A percentile compares a stretch with the other conserved stretches of the same genome.
These are phyloP conservation scores for Phylloporus rhodoxanthus DNA, from an alignment of 768 basidiomycete genomes.

Conservation along the genomic window DNA sequence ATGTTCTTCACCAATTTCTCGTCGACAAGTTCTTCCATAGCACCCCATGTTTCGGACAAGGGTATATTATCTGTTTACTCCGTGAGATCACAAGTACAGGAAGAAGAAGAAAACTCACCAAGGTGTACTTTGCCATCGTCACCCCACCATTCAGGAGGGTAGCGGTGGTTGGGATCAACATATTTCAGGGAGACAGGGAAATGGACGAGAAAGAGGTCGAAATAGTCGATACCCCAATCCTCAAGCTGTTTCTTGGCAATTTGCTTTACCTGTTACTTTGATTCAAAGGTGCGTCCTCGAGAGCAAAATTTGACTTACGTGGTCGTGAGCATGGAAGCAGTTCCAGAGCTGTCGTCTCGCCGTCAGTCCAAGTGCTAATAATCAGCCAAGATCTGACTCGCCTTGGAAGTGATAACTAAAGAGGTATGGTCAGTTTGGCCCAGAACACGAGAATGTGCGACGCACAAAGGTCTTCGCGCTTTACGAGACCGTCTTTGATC, in stretches of 20 bases:
- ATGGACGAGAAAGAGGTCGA: conserved; percentile 77
- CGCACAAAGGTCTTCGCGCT: conserved; percentile 82
- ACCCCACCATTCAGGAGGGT: conserved; percentile 79
- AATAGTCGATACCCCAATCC: conserved; percentile 82
- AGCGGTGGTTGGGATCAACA: conserved; percentile 68
- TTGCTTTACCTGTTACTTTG: conserved; percentile 42
- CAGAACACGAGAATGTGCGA: conserved; percentile 5
- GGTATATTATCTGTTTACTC: conserved; percentile 49
- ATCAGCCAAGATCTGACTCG: conserved; percentile 12
- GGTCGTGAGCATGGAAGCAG: conserved; percentile 77
- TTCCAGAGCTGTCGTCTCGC: conserved; percentile 66
- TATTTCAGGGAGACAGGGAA: conserved; percentile 82
- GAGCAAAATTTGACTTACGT: conserved; percentile 37
- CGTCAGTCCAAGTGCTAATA: conserved; percentile 4
- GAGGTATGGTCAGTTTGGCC: not conserved
- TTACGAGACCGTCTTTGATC: conserved; percentile 76
- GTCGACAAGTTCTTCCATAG: conserved; percentile 75
- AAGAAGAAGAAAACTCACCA: conserved; percentile 35
- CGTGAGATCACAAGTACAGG: not conserved
- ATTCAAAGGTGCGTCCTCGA: not conserved
- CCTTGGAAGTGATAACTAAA: conserved; percentile 81
- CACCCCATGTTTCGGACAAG: conserved; percentile 78
- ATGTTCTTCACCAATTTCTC: conserved; percentile 70
- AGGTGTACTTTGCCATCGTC: conserved; percentile 66
- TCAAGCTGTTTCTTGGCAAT: conserved; percentile 59